A percentile compares a stretch with the other conserved stretches of the same genome.
Conservation (phyloP, 1,284 basidiomycete species). For the Moniliella sp. region DNA sequence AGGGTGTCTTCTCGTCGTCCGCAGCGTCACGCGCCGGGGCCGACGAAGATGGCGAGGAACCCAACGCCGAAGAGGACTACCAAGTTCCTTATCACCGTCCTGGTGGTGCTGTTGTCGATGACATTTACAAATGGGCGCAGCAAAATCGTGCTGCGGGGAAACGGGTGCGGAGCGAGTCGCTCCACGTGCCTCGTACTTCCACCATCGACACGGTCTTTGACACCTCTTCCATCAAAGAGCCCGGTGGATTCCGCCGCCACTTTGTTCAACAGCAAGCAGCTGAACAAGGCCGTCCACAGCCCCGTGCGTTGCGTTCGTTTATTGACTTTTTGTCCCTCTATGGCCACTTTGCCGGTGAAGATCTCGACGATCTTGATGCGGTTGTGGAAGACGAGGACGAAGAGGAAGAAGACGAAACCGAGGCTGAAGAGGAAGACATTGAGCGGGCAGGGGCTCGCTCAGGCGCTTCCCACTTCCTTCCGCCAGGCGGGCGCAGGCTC, state of each 20-base stretch:
- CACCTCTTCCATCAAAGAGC: slow-evolving; percentile 20
- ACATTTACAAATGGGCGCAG: slow-evolving; percentile 32
- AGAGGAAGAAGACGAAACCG: slow-evolving; percentile 9
- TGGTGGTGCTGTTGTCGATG: slow-evolving; percentile 29
- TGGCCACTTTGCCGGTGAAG: slow-evolving; percentile 29
- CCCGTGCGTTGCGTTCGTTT: slow-evolving; percentile 24
- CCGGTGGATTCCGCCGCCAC: slow-evolving; percentile 26
- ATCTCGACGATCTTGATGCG: slow-evolving; percentile 22
- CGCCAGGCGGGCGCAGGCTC: not conserved
- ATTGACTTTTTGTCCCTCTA: slow-evolving; percentile 30
- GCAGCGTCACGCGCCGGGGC: too few species aligned
- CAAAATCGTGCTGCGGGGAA: slow-evolving; percentile 13
- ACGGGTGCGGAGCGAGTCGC: slow-evolving; percentile 19
- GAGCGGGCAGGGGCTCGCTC: not conserved
- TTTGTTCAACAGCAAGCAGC: slow-evolving; percentile 21
- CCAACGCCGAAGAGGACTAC: slow-evolving; percentile 18
- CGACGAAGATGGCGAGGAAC: too few species aligned
- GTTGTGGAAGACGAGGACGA: slow-evolving; percentile 17
- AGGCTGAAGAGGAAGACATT: slow-evolving; percentile 6
- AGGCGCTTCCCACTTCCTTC: too few species aligned
- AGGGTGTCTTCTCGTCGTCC: slow-evolving; percentile 5
- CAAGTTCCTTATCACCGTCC: slow-evolving; percentile 23
- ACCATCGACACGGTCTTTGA: slow-evolving; percentile 24
- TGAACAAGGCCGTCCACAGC: slow-evolving; percentile 20
- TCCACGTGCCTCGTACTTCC: slow-evolving; percentile 21